Evolutionary conservation across 345 rosid species (phyloP).

Genomic region (Viola odorata): DNA sequence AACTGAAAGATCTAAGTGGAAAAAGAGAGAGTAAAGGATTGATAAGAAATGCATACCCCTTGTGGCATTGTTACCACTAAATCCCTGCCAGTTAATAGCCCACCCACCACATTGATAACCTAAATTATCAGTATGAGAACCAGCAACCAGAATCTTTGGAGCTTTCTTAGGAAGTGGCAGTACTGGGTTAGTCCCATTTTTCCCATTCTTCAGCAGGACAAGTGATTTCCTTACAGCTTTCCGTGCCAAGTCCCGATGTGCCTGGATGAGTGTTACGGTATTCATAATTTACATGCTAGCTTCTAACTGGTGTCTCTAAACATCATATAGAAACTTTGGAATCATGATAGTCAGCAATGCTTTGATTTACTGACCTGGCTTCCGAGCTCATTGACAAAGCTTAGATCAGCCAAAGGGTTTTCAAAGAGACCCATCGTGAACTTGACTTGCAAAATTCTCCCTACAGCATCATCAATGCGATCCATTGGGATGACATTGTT

Average conservation of each 20-base stretch:
- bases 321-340: not conserved
- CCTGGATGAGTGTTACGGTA: slow-evolving; percentile 8
- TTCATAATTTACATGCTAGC: not conserved
- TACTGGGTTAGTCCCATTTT: slow-evolving; percentile 16
- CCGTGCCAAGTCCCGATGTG: slow-evolving; percentile 26
- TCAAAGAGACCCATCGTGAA: slow-evolving; percentile 27
- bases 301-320: too few species aligned
- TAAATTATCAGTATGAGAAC: slow-evolving; percentile 25
- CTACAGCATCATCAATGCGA: slow-evolving; percentile 31
- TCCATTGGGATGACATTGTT: slow-evolving; percentile 18
- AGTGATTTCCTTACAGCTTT: slow-evolving; percentile 28
- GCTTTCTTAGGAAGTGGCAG: slow-evolving; percentile 24
- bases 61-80: slow-evolving; percentile 20
- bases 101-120: slow-evolving; percentile 30
- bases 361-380: slow-evolving; percentile 20
- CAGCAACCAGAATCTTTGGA: slow-evolving; percentile 21
- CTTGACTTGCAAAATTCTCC: slow-evolving; percentile 27
- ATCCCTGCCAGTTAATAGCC: slow-evolving; percentile 27
- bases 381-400: slow-evolving; percentile 28
- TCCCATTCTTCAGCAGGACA: slow-evolving; percentile 28
- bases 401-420: slow-evolving; percentile 26
- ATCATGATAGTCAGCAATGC: not conserved
- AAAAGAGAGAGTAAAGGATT: not conserved
- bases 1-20: too few species aligned
- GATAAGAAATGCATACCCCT: slow-evolving; percentile 14